A percentile compares a stretch with the other conserved stretches of the same genome.
These are phyloP conservation scores for Orbilia oligospora DNA, from an alignment of 2,329 filamentous ascomycete genomes.

Conservation along the genomic window DNA sequence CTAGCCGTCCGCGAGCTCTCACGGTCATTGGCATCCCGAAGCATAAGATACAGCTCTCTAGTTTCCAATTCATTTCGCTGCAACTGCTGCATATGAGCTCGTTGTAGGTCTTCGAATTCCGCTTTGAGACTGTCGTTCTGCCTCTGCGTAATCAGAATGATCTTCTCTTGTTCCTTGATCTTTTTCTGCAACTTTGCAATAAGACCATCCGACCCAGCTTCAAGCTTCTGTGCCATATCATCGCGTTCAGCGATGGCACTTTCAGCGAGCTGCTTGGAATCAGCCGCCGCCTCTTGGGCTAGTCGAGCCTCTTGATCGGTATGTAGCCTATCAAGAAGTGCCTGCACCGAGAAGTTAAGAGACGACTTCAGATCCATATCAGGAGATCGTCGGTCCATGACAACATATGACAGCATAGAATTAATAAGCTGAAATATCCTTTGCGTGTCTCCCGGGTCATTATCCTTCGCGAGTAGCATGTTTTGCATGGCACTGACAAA, in stretches of 20 bases:
- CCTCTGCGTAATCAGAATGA: slow-evolving; percentile 89
- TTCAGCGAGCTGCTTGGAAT: slow-evolving; percentile 92
- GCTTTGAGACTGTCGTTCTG: slow-evolving; percentile 90
- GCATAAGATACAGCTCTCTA: slow-evolving; percentile 96
- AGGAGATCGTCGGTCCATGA: slow-evolving; percentile 94
- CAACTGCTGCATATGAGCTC: slow-evolving; percentile 77
- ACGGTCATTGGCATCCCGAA: slow-evolving; percentile 94
- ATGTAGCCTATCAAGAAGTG: slow-evolving; percentile 92
- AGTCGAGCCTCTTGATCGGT: slow-evolving; percentile 95
- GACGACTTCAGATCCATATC: slow-evolving; percentile 99
- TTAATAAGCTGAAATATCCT: slow-evolving; percentile 98
- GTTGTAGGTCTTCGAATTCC: slow-evolving; percentile 79
- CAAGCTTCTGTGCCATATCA: slow-evolving; percentile 89
- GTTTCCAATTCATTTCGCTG: slow-evolving; percentile 97
- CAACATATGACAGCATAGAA: slow-evolving; percentile 98
- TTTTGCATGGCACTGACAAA: slow-evolving; percentile 96
- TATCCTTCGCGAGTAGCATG: slow-evolving; percentile 90
- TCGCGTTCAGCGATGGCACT: slow-evolving; percentile 96
- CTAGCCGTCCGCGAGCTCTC: slow-evolving; percentile 78
- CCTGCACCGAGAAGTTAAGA: slow-evolving; percentile 97
- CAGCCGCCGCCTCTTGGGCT: slow-evolving; percentile 89
- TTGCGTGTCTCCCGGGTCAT: slow-evolving; percentile 89
- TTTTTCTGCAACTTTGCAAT: slow-evolving; percentile 94
- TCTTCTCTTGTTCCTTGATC: slow-evolving; percentile 89
- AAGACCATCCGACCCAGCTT: slow-evolving; percentile 91